A percentile compares a stretch with the other conserved stretches of the same genome.
phyloP scores from a whole-genome alignment of 2,329 filamentous ascomycete genomes.

The Microsporum ferrugineum region DNA sequence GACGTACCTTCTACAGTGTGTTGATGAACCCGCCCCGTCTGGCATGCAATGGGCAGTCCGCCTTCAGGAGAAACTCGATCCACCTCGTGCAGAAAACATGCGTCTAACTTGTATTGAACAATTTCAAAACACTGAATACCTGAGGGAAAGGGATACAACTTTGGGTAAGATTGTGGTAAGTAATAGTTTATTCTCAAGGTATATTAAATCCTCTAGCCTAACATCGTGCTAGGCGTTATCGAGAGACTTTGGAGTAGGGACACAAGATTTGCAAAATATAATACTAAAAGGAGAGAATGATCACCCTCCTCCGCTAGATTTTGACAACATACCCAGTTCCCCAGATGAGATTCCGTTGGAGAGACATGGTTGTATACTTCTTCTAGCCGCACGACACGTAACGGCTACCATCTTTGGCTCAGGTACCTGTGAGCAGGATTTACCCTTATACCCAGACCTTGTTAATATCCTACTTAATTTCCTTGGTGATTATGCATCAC shows the following conservation, averaged over 20 bases:
- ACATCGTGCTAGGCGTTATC: slow-evolving; percentile 35
- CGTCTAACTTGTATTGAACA: slow-evolving; percentile 27
- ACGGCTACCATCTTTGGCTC: slow-evolving; percentile 39
- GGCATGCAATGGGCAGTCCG: slow-evolving; percentile 38
- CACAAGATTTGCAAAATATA: slow-evolving; percentile 38
- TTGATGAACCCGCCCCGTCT: slow-evolving; percentile 22
- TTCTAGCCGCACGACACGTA: slow-evolving; percentile 43
- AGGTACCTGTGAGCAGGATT: slow-evolving; percentile 25
- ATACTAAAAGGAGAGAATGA: slow-evolving; percentile 31
- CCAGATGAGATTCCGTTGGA: slow-evolving; percentile 46
- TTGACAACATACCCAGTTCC: slow-evolving; percentile 44
- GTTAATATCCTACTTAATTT: slow-evolving; percentile 42
- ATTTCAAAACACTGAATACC: slow-evolving; percentile 39
- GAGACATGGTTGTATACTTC: slow-evolving; percentile 43
- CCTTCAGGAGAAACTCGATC: slow-evolving; percentile 48
- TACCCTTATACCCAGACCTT: slow-evolving; percentile 45
- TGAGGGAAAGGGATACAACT: slow-evolving; percentile 44
- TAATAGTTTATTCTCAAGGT: not conserved
- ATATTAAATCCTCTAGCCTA: slow-evolving; percentile 3
- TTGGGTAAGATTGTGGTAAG: slow-evolving; percentile 45
- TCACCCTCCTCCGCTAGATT: slow-evolving; percentile 36
- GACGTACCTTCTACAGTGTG: slow-evolving; percentile 43
- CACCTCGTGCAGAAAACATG: slow-evolving; percentile 29
- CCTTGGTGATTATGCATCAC: slow-evolving; percentile 33
- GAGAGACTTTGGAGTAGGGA: slow-evolving; percentile 42